Conservation (phyloP, 352 stramenopile genomes). For the Halophytophthora polymorphica region DNA sequence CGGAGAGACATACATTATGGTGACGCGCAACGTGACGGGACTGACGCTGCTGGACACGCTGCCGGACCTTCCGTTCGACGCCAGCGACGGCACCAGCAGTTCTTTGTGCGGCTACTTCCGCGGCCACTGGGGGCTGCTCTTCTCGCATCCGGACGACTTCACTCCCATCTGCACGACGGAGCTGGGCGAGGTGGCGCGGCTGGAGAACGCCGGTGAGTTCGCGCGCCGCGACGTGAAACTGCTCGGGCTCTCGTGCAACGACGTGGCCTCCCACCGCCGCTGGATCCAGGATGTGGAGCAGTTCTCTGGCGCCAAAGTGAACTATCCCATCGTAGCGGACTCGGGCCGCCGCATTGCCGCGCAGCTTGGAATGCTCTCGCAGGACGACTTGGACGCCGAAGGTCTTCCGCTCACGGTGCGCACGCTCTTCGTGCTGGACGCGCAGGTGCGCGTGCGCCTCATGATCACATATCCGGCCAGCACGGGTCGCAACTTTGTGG, state of each 20-base stretch:
- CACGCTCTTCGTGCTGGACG: slow-evolving; percentile 90
- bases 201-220: slow-evolving; percentile 81
- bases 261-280: slow-evolving; percentile 58
- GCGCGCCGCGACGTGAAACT: slow-evolving; percentile 75
- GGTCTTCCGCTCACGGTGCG: slow-evolving; percentile 89
- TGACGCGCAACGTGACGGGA: slow-evolving; percentile 33
- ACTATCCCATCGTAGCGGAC: slow-evolving; percentile 93
- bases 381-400: slow-evolving; percentile 67
- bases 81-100: slow-evolving; percentile 47
- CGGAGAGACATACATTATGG: not conserved
- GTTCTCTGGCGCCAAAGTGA: slow-evolving; percentile 61
- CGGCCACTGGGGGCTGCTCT: slow-evolving; percentile 65
- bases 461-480: slow-evolving; percentile 91
- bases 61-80: slow-evolving; percentile 55
- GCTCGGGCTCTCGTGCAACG: slow-evolving; percentile 78
- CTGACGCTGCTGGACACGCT: slow-evolving; percentile 57
- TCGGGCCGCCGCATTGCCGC: slow-evolving; percentile 67
- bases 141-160: slow-evolving; percentile 90
- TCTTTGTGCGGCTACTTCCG: slow-evolving; percentile 66
- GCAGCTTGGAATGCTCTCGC: slow-evolving; percentile 87
- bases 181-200: slow-evolving; percentile 82
- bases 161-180: slow-evolving; percentile 94
- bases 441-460: slow-evolving; percentile 87
- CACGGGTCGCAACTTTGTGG: slow-evolving; percentile 91
- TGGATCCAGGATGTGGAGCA: slow-evolving; percentile 88